Conservation (phyloP, 176 grass and related monocot genomes). For the Triticum monococcum region DNA sequence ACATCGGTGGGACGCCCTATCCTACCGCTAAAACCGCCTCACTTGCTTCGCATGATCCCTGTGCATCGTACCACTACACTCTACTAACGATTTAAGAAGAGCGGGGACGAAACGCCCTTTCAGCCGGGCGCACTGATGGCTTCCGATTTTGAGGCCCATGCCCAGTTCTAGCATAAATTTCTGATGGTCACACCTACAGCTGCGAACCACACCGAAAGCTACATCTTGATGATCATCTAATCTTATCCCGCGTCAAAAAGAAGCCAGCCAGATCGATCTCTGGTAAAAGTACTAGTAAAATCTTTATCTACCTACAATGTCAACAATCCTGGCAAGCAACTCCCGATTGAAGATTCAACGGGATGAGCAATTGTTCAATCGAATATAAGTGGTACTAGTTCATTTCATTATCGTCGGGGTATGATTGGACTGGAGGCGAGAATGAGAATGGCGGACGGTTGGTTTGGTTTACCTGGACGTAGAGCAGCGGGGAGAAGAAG, state of each 20-base stretch:
- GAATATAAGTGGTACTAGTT: too few relatives aligned
- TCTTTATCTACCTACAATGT: too few relatives aligned
- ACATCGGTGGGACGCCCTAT: not conserved
- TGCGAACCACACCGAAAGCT: slow-evolving; percentile 33
- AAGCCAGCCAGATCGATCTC: not conserved
- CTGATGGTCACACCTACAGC: not conserved
- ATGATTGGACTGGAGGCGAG: not conserved
- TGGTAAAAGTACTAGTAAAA: too few relatives aligned
- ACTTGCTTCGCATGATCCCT: slow-evolving; percentile 3
- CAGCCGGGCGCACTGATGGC: not conserved
- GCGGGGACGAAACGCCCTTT: not conserved
- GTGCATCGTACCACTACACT: too few relatives aligned
- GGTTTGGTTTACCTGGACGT: slow-evolving; percentile 60
- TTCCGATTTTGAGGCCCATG: not conserved
- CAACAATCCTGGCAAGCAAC: not conserved
- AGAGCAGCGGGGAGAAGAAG: slow-evolving; percentile 81
- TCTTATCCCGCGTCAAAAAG: not conserved
- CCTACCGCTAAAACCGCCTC: not conserved
- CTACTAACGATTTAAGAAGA: not conserved
- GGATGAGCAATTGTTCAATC: not conserved
- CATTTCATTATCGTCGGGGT: too few relatives aligned
- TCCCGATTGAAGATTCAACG: not conserved
- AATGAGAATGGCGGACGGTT: not conserved
- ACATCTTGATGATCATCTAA: not conserved
- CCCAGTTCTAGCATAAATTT: slow-evolving; percentile 13